Base-by-base conservation (phyloP, 345 rosid genomes). In the Linum lewisii region DNA sequence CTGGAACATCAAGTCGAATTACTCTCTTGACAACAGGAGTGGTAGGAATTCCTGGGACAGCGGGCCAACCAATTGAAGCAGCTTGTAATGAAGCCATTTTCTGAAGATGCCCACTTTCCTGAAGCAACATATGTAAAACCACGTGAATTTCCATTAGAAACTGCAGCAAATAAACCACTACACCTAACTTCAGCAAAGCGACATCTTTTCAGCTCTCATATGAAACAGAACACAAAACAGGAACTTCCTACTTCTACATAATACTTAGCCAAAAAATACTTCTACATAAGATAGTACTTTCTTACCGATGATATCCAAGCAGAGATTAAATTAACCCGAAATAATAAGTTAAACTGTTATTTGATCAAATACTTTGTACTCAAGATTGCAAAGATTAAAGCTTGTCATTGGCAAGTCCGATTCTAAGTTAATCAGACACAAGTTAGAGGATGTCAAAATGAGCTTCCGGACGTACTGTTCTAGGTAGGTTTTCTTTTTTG, bases 1-100 rank as follows among this genome's bases (percentile, higher is more conserved):
- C 93, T 5, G 98, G 98, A 60, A 92, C 90, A 74, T 92, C 96
- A 66, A 92, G 96, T 64, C 95, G 81, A 66, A 88, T 52, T 29
- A 88, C 84, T 83, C 71, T 82, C 72, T 84, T 88, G 49, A 84
- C 84, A 51, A 80, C 68, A 22, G 95, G 86, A 24, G 87, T 69
- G 34, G 71, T 47, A 32, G 83, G 88, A 62, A 83, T 71, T 45
- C 93, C 83, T 1, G 88, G 79, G 69, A 78, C 75, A 63, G 86
- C 93, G 23, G 84, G 70, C 98, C 95, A 92, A 63, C 93, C 88
- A 53, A 77, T 64, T 58, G 95, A 50, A 66, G 88, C 62, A 66
- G 83, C 62, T 63, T 79, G 96, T 67, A 78, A 72, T 53, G 88
- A 77, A 34, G 87, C 78, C 68, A 69, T 71, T 72, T 82, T 87